Evolutionary conservation across 148 eudicot species (phyloP).

Genomic region (Salicornia ramosissima): DNA sequence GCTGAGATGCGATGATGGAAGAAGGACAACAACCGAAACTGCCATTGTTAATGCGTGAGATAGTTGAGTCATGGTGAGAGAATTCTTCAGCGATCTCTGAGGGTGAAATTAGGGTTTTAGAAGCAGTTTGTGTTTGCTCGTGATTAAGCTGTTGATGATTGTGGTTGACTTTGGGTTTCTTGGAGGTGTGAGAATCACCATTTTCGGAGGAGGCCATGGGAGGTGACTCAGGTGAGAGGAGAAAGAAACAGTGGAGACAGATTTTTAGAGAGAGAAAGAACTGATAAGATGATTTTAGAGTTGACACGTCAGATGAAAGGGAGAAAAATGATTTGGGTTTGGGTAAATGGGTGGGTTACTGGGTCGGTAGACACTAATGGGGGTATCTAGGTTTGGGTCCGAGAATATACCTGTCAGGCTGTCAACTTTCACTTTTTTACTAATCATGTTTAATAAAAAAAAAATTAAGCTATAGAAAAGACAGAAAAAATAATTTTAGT

Average conservation of each 20-base stretch:
- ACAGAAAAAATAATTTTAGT: no score
- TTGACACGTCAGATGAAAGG: constrained; percentile 16
- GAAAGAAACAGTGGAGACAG: not conserved
- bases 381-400: not conserved
- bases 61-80: constrained; percentile 60
- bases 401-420: no score
- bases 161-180: constrained; percentile 31
- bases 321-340: not conserved
- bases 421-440: no score
- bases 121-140: not conserved
- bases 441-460: no score
- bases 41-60: constrained; percentile 86
- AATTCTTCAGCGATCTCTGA: constrained; percentile 52
- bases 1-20: constrained; percentile 55
- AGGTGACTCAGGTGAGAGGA: not conserved
- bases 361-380: no score
- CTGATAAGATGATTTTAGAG: constrained; percentile 10
- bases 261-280: not conserved
- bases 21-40: constrained; percentile 84
- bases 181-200: constrained; percentile 24
- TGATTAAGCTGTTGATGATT: not conserved
- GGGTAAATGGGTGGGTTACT: not conserved
- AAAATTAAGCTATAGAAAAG: no score
- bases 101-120: constrained; percentile 32
- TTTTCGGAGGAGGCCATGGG: constrained; percentile 33